Evolutionary conservation across 1,284 basidiomycete genomes (phyloP).

Genomic region (Trichosporon asahii): DNA sequence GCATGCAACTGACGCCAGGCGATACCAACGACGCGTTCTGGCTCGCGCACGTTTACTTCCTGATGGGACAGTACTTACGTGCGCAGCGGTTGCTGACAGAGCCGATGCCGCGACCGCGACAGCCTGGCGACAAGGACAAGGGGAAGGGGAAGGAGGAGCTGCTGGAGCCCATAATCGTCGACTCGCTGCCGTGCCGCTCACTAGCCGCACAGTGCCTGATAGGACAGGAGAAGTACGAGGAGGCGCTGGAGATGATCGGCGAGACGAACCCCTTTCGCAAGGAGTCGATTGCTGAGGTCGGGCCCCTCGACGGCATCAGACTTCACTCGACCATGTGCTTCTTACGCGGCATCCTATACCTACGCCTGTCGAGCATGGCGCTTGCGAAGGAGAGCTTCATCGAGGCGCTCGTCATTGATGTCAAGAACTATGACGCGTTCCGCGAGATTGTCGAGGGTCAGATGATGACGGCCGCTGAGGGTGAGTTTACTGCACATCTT

Average conservation of each 20-base stretch:
- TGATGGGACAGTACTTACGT: slow-evolving; percentile 89
- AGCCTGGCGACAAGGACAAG: slow-evolving; percentile 17
- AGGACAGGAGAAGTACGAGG: slow-evolving; percentile 85
- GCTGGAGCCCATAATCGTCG: slow-evolving; percentile 65
- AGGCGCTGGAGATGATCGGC: slow-evolving; percentile 89
- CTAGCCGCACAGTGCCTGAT: slow-evolving; percentile 93
- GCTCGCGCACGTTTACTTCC: slow-evolving; percentile 95
- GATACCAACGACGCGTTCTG: slow-evolving; percentile 97
- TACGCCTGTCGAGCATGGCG: slow-evolving; percentile 83
- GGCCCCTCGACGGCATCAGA: slow-evolving; percentile 72
- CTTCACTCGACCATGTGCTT: slow-evolving; percentile 95
- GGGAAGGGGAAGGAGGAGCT: slow-evolving; percentile 23
- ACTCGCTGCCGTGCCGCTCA: slow-evolving; percentile 88
- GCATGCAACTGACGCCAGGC: slow-evolving; percentile 54
- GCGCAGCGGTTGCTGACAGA: slow-evolving; percentile 86
- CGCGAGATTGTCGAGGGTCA: slow-evolving; percentile 83
- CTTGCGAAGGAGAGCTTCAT: slow-evolving; percentile 90
- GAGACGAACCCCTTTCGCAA: slow-evolving; percentile 77
- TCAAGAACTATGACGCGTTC: slow-evolving; percentile 97
- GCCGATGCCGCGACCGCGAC: slow-evolving; percentile 53
- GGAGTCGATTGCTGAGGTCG: not conserved
- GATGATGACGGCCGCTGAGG: slow-evolving; percentile 90
- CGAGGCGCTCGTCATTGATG: slow-evolving; percentile 88
- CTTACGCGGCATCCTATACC: slow-evolving; percentile 85
- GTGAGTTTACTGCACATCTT: slow-evolving; percentile 52